These are phyloP conservation scores for Phlebopus sp. DNA, from an alignment of 1,284 basidiomycete species.

Conservation along the genomic window DNA sequence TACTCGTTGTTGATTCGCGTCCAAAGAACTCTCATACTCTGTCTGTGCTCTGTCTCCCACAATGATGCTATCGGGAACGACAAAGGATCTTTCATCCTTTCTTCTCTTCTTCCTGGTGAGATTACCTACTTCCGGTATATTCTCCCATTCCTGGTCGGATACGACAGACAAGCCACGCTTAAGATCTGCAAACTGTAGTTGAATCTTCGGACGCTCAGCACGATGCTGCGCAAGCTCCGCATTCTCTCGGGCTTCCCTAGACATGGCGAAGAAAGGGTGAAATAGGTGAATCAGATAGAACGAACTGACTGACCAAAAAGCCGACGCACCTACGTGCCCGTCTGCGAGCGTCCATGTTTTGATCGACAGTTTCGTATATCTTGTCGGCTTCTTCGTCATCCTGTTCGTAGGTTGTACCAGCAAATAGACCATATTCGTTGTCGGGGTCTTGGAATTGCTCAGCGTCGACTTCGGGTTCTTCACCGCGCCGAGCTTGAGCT, in stretches of 20 bases:
- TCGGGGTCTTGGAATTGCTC: conserved; percentile 96
- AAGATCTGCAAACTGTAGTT: conserved; percentile 92
- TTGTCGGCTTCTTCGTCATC: conserved; percentile 97
- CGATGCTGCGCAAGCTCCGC: conserved; percentile 71
- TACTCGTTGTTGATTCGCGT: conserved; percentile 68
- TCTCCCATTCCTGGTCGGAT: conserved; percentile 92
- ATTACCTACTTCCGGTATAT: conserved; percentile 94
- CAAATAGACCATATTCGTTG: conserved; percentile 95
- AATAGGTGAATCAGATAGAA: conserved; percentile 29
- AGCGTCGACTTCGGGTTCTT: conserved; percentile 83
- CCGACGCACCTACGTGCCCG: conserved; percentile 70
- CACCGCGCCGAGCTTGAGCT: conserved; percentile 79
- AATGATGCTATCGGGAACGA: conserved; percentile 90
- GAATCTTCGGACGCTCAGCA: conserved; percentile 84
- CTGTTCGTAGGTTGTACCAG: conserved; percentile 92
- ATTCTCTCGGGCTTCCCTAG: conserved; percentile 77
- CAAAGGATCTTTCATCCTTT: conserved; percentile 82
- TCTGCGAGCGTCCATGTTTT: conserved; percentile 86
- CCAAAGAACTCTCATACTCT: conserved; percentile 76
- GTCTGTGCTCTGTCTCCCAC: conserved; percentile 76
- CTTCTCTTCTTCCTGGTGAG: conserved; percentile 90
- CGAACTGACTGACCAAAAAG: conserved; percentile 39
- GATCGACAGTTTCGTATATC: conserved; percentile 90
- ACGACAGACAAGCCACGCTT: conserved; percentile 87
- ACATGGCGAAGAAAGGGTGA: conserved; percentile 22